Evolutionary conservation across 495 filamentous ascomycete genomes (phyloP), one percentile per base, ranked within the genome.

Genomic region (Daldinia bambusicola): DNA sequence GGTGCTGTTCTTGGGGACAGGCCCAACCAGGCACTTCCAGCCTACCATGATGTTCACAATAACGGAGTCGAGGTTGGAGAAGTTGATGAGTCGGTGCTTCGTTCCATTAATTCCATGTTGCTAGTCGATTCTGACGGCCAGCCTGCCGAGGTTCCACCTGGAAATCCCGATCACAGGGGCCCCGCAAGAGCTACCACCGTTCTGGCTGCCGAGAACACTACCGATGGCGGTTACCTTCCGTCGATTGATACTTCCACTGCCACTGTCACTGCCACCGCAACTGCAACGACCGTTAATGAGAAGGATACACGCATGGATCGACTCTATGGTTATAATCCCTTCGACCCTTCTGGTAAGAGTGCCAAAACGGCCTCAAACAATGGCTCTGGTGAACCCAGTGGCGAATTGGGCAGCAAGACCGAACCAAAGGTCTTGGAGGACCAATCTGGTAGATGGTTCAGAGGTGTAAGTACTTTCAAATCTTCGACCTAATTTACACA

Each of bases 401-500:
- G 34, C 34, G 34, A 36, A 36, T 5, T 5, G 34, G 7, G 34
- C 34, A 36, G 34, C 6, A 36, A 36, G 34, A 3, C 26, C 26
- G 26, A 26, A 26, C 7, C 43, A 9, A 22, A 4, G 43, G 18
- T 37, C 20, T 22, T 48, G 12, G 2, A 36, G 12, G 18, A 31
- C 14, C 51, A 52, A 9, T 26, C 50, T 2, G 32, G 32, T 9
- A 45, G 34, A 31, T 60, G 56, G 56, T 12, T 45, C 3, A 72
- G 61, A 45, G 26, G 4, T 4, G 70, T 72, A 72, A 64, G 65
- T 48, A 14, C 45, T 10, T 57, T n/a, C 31, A 51, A 4, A 2
- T 41, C 20, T 6, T 10, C 0, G 1, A 18, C 20, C 18, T 41
- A 31, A n/a, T 58, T 0, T n/a, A 43, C 0, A 18, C 5, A 31